Percentiles rank a stretch among this genome's conserved stretches.
These are phyloP conservation scores for Pisolithus sp. DNA, from an alignment of 768 basidiomycete genomes.

Conservation along the genomic window DNA sequence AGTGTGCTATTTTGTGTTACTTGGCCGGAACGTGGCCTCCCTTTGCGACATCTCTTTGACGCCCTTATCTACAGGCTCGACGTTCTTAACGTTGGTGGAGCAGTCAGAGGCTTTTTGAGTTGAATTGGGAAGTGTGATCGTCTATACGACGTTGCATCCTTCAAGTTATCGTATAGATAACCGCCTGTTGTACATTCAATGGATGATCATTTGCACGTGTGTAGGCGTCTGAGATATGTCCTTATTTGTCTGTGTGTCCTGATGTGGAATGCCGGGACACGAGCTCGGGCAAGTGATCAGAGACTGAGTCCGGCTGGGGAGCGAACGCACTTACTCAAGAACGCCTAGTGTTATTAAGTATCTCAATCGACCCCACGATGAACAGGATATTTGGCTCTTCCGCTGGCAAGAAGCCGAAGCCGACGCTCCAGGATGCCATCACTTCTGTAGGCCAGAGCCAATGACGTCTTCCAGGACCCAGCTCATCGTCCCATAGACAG, in stretches of 20 bases:
- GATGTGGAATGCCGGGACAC: too few species aligned
- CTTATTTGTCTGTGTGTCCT: too few species aligned
- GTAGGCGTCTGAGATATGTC: too few species aligned
- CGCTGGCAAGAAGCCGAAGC: conserved; percentile 73
- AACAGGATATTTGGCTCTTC: conserved; percentile 82
- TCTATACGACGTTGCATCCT: neutral
- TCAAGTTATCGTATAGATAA: neutral
- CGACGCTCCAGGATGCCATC: conserved; percentile 90
- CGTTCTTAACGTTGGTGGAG: conserved; percentile 84
- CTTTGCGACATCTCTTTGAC: neutral
- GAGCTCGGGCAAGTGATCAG: too few species aligned
- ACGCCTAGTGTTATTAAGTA: neutral
- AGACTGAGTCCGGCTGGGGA: too few species aligned
- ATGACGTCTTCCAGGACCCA: neutral
- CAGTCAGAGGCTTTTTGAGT: conserved; percentile 82
- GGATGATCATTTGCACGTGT: too few species aligned
- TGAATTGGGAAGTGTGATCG: conserved; percentile 18
- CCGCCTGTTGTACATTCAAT: neutral
- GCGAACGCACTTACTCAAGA: too few species aligned
- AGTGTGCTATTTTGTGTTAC: conserved; percentile 27
- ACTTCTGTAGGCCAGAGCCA: conserved; percentile 51
- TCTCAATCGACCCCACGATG: conserved; percentile 36
- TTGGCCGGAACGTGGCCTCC: neutral
- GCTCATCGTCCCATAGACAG: conserved; percentile 52
- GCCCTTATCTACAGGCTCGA: conserved; percentile 51